A percentile compares a stretch with the other conserved stretches of the same genome.
These are phyloP conservation scores for Hypomontagnella monticulosa DNA, from an alignment of 495 filamentous ascomycete genomes.

Conservation along the genomic window DNA sequence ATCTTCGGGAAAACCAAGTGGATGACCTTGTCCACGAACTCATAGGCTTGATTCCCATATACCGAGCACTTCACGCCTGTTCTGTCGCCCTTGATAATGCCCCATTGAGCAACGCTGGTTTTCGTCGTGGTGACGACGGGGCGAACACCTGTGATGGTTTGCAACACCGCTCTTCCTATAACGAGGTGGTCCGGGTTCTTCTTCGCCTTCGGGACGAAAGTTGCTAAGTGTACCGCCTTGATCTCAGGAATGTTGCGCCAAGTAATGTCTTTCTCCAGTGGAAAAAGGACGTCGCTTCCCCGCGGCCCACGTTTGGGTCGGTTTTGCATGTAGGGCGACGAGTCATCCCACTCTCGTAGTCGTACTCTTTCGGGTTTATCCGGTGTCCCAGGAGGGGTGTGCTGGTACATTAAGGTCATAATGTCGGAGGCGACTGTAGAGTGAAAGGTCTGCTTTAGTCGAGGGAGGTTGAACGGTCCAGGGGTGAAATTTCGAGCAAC, in stretches of 20 bases:
- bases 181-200: constrained; percentile 75
- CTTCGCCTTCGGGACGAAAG: constrained; percentile 69
- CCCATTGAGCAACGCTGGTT: constrained; percentile 71
- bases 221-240: constrained; percentile 80
- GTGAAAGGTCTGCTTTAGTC: constrained; percentile 89
- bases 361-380: constrained; percentile 70
- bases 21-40: constrained; percentile 85
- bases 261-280: constrained; percentile 78
- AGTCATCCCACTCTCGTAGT: constrained; percentile 86
- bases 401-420: constrained; percentile 86
- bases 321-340: constrained; percentile 93
- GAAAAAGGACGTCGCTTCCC: constrained; percentile 68
- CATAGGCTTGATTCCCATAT: constrained; percentile 79
- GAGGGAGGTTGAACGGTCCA: constrained; percentile 89
- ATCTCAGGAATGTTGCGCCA: constrained; percentile 89
- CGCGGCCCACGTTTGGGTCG: constrained; percentile 83
- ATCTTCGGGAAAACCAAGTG: constrained; percentile 91
- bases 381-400: constrained; percentile 76
- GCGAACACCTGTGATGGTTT: constrained; percentile 84
- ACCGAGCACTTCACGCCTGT: constrained; percentile 74
- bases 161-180: constrained; percentile 81
- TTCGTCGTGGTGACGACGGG: constrained; percentile 74
- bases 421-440: constrained; percentile 88
- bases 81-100: constrained; percentile 64
- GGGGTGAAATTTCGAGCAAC: constrained; percentile 89